Evolutionary conservation across 495 filamentous ascomycete genomes (phyloP), one percentile per base, ranked within the genome.

Genomic region (Entonaema liquescens): DNA sequence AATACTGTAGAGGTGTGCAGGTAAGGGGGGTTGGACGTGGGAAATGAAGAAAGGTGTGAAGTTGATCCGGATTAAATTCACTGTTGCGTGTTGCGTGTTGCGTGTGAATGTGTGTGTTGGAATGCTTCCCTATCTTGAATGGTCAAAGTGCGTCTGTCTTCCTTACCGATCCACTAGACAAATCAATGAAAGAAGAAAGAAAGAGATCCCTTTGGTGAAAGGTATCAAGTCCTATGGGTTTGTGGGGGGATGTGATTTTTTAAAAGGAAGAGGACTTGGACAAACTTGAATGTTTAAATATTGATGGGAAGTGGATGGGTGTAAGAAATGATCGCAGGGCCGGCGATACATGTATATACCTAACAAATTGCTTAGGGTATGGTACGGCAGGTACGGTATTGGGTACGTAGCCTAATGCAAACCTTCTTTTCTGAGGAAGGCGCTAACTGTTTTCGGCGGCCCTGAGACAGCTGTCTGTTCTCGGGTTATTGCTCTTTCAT

Each of bases 401-500:
- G 2, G 19, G 42, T 47, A 47, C 42, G 42, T 47, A 47, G 7
- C 29, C 42, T 21, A 47, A 47, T 47, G 21, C 42, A 47, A 47
- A 47, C 42, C 21, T 19, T 23, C n/a, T n/a, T 47, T 23, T 23
- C 42, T 47, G 19, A 21, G 42, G 42, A 47, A 44, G 4, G 42
- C 19, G 44, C 58, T 68, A 68, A 36, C 58, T 40, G 11, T 42
- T 62, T 68, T 68, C 29, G 38, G 65, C 13, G n/a, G 19, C 7
- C 54, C 9, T 26, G 40, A 58, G 26, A 57, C 50, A 50, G 36
- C 42, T 50, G 42, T 49, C 62, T 68, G 50, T 68, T 68, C 50
- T 62, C 65, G 58, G 65, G 6, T 50, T 62, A 56, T 62, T 68
- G 35, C 50, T 8, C 65, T 50, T 44, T 47, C 3, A 64, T 50